These are phyloP conservation scores for Phragmites australis DNA, from an alignment of 176 grass and related monocot genomes.

Conservation along the genomic window DNA sequence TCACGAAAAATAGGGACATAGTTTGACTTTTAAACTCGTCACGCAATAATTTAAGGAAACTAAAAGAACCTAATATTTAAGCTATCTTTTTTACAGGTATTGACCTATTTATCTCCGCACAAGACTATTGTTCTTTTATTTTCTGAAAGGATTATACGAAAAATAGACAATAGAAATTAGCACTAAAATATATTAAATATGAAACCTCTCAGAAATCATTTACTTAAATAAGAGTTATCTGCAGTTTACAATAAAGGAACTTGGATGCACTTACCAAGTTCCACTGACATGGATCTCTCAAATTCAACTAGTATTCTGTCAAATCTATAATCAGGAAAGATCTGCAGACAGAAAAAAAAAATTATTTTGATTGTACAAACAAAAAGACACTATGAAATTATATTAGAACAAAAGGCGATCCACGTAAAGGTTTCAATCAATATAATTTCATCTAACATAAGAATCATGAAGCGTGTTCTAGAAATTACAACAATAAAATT, in stretches of 20 bases:
- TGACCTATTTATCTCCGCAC: conserved; percentile 6
- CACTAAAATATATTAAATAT: background rate
- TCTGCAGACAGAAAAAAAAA: conserved; percentile 60
- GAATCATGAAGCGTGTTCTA: background rate
- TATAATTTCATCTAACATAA: background rate
- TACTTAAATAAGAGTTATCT: background rate
- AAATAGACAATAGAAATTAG: background rate
- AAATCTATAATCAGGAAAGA: conserved; percentile 94
- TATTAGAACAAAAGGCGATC: background rate
- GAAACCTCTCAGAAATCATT: background rate
- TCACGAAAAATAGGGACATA: background rate
- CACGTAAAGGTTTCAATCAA: background rate
- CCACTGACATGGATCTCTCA: conserved; percentile 80
- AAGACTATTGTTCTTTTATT: conserved; percentile 33
- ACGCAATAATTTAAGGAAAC: background rate
- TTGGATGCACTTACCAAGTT: conserved; percentile 70
- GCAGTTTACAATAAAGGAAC: background rate
- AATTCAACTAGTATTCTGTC: conserved; percentile 79
- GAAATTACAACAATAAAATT: conserved; percentile 2
- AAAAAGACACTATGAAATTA: conserved; percentile 3
- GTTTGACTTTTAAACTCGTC: background rate
- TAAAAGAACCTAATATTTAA: background rate
- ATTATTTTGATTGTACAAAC: conserved; percentile 31
- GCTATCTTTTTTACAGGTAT: background rate
- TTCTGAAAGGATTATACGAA: background rate